phyloP scores from a whole-genome alignment of 345 rosid genomes.

The Psidium friedrichsthalianum region DNA sequence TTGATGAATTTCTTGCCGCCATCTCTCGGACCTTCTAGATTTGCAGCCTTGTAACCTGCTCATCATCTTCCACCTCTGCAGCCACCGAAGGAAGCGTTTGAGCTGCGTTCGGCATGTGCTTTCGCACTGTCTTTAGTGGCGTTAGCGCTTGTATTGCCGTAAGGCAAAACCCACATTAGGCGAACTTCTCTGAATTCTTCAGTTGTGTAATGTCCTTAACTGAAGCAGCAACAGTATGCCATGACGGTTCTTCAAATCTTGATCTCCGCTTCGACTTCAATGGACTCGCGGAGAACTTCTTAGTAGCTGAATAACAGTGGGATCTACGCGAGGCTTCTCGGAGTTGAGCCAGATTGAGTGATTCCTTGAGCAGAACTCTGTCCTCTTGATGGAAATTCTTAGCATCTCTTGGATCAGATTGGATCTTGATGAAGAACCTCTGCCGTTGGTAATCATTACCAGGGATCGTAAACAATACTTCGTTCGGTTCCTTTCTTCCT shows the following conservation, averaged over 20 bases:
- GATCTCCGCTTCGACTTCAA: not conserved
- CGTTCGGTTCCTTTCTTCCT: slow-evolving; percentile 12
- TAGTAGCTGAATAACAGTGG: not conserved
- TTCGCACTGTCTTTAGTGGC: not conserved
- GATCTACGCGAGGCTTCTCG: not conserved
- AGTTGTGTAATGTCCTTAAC: slow-evolving; percentile 6
- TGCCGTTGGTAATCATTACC: not conserved
- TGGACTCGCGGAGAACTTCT: not conserved
- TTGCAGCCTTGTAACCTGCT: slow-evolving; percentile 18
- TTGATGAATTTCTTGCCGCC: slow-evolving; percentile 6
- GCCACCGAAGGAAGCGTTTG: slow-evolving; percentile 21
- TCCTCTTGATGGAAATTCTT: too few species aligned
- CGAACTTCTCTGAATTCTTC: slow-evolving; percentile 3
- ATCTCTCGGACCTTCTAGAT: slow-evolving; percentile 9
- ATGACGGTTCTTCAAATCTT: not conserved
- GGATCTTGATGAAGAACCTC: not conserved
- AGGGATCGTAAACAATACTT: not conserved
- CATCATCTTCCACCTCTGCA: slow-evolving; percentile 16
- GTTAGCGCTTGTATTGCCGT: not conserved
- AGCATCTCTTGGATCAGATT: too few species aligned
- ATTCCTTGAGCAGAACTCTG: not conserved
- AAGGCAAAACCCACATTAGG: slow-evolving; percentile 16
- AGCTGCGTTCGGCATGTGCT: slow-evolving; percentile 22
- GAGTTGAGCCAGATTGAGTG: not conserved
- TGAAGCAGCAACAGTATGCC: not conserved